Conservation (phyloP, 345 rosid genomes). For the Rubroshorea leprosula region DNA sequence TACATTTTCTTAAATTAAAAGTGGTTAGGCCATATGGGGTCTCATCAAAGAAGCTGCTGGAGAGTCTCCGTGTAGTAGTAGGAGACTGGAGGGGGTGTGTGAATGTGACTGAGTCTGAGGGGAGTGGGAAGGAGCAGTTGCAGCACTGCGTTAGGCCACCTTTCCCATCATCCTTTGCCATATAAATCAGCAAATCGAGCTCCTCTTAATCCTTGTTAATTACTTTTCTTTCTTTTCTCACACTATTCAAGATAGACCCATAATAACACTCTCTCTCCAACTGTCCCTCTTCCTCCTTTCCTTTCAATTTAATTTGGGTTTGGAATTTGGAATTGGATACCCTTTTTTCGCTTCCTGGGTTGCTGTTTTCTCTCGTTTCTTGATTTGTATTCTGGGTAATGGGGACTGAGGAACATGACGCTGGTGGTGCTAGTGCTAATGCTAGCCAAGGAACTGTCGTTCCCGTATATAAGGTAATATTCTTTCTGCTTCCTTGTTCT, state of each 20-base stretch:
- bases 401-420: background rate
- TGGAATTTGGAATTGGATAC: no score
- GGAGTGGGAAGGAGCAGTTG: no score
- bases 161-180: background rate
- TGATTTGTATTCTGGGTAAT: background rate
- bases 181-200: background rate
- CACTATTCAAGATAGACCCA: background rate
- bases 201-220: background rate
- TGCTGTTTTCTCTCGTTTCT: background rate
- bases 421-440: no score
- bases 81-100: no score
- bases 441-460: background rate
- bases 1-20: no score
- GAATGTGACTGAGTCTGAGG: no score
- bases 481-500: background rate
- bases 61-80: no score
- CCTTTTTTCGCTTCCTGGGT: background rate
- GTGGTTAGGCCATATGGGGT: background rate
- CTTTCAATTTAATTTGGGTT: no score
- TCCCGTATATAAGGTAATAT: background rate
- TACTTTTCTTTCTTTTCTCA: background rate
- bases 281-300: background rate
- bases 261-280: background rate
- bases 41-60: background rate
- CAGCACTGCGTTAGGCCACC: background rate